These are phyloP conservation scores for Penicillium cinerascens DNA, from an alignment of 495 filamentous ascomycete species.

Conservation along the genomic window DNA sequence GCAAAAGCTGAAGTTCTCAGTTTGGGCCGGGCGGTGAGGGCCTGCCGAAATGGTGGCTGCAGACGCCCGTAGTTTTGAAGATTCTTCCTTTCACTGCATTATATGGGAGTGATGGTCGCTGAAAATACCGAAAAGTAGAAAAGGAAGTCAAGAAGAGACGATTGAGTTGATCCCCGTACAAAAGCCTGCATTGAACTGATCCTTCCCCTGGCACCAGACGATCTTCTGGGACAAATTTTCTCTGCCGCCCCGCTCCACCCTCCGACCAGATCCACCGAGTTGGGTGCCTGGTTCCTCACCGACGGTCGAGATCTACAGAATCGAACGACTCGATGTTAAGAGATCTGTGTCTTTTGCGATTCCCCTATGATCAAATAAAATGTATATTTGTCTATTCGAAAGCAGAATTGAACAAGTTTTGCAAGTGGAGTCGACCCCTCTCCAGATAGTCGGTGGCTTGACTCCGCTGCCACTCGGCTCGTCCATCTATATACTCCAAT, in stretches of 20 bases:
- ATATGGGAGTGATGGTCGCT: no score
- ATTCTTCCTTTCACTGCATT: conserved; percentile 21
- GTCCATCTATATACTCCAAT: conserved; percentile 1
- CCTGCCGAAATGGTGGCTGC: conserved; percentile 25
- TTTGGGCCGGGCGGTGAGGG: conserved; percentile 31
- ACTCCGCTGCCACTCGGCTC: conserved; percentile 11
- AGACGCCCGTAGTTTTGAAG: conserved; percentile 17
- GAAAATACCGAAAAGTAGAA: neutral
- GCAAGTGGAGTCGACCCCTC: conserved; percentile 19
- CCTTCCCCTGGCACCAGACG: conserved; percentile 8
- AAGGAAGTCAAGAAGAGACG: neutral
- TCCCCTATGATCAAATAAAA: neutral
- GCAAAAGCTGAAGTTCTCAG: conserved; percentile 32
- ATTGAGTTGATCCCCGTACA: neutral
- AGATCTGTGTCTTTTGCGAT: neutral
- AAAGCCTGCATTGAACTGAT: neutral
- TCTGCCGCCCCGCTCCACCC: conserved; percentile 28
- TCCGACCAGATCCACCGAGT: conserved; percentile 23
- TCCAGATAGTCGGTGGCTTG: conserved; percentile 16
- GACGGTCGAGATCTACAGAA: conserved; percentile 5
- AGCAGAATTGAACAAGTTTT: neutral
- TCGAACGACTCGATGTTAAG: neutral
- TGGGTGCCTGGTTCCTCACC: conserved; percentile 24
- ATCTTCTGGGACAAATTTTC: conserved; percentile 31
- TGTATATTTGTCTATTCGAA: neutral